Base-by-base conservation (phyloP, 208 protist genomes). In the Trypanosoma mega region DNA sequence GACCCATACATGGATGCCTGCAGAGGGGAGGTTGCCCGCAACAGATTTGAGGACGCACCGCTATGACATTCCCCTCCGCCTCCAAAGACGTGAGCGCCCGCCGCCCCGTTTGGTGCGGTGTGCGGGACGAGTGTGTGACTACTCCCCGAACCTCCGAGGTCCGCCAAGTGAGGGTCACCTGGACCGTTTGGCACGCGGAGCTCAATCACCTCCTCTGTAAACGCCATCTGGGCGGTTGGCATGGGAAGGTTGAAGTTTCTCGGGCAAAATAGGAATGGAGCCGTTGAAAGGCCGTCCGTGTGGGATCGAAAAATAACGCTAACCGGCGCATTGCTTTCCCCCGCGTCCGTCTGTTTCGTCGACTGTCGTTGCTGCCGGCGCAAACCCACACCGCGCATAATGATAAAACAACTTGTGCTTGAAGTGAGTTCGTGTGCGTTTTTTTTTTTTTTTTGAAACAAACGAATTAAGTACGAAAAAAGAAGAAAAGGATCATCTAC, bases 301-400 rank as follows among this genome's bases (percentile, higher is more conserved):
- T 94, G 87, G 0, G 71, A 72, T 29, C 87, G 87, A 46, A 94
- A 94, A 16, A 89, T 78, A n/a, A 94, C 76, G 3, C 65, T 78
- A n/a, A 90, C 75, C 23, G 78, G 49, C 3, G 77, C 71, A 29
- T 87, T 78, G 55, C 56, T 87, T n/a, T 70, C 62, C 18, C 67
- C 60, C 9, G 41, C 36, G 21, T 58, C 43, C 39, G 30, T 73
- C 18, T 68, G 75, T 26, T 72, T 48, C 21, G 60, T 49, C n/a
- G 68, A 30, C 39, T 80, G 68, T 18, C 79, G 72, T 33, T 79
- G 73, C 53, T 71, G 70, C 7, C 72, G 63, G 0, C 78, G 82
- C 51, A 90, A 44, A 4, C 54, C 51, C 6, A 73, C 78, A 21
- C 63, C 54, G 41, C 69, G 75, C 63, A 76, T 73, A 20, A 12